phyloP scores from a whole-genome alignment of 2,329 filamentous ascomycete genomes.

The Microsporum ferrugineum region DNA sequence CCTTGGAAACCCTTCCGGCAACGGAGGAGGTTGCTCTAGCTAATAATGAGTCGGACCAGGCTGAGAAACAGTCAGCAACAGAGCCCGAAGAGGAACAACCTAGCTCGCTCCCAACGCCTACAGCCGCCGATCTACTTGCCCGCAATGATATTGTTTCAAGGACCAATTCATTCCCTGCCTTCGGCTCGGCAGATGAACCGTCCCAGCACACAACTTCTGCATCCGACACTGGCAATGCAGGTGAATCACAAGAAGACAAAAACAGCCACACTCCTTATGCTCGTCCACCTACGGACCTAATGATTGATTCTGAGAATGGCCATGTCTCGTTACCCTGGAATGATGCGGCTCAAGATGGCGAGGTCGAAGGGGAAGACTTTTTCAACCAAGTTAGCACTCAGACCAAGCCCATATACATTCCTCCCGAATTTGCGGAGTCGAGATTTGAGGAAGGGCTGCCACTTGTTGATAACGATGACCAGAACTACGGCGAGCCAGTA shows the following conservation, averaged over 20 bases:
- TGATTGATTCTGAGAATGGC: not conserved
- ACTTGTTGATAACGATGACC: constrained; percentile 38
- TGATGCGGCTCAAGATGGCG: constrained; percentile 37
- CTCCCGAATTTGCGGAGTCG: constrained; percentile 37
- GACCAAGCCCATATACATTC: constrained; percentile 29
- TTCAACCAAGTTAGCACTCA: constrained; percentile 43
- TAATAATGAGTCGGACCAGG: not conserved
- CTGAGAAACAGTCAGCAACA: not conserved
- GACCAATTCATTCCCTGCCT: constrained; percentile 10
- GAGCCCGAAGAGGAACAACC: not conserved
- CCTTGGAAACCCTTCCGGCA: not conserved
- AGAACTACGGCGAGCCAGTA: constrained; percentile 15
- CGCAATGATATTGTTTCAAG: constrained; percentile 2
- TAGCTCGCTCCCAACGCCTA: not conserved
- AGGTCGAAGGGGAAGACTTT: constrained; percentile 46
- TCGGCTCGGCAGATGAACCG: constrained; percentile 1
- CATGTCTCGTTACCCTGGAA: constrained; percentile 13
- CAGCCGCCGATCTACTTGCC: not conserved
- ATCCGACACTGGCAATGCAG: not conserved
- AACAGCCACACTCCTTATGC: not conserved
- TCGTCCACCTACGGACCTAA: not conserved
- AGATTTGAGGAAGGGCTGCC: constrained; percentile 62
- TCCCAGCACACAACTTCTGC: not conserved
- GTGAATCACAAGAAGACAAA: not conserved
- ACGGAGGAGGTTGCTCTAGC: not conserved